phyloP scores from a whole-genome alignment of 805 yeast genomes.

The Ogataea parapolymorpha region DNA sequence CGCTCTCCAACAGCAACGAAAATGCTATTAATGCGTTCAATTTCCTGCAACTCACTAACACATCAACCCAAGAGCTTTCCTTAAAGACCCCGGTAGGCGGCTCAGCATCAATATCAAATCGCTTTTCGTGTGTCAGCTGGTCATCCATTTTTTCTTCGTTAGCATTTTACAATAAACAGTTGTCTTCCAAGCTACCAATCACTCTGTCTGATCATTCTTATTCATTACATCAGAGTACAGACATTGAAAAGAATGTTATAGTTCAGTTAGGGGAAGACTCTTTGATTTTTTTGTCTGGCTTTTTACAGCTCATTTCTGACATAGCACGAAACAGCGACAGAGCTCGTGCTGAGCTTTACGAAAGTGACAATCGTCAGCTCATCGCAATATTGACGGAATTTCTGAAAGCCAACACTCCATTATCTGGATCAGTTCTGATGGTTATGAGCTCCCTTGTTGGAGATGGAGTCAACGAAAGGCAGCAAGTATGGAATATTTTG shows the following conservation, averaged over 20 bases:
- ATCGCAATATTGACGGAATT: conserved; percentile 28
- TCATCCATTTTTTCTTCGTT: conserved; percentile 35
- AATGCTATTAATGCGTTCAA: conserved; percentile 51
- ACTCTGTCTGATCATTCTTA: not conserved
- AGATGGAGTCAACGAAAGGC: conserved; percentile 38
- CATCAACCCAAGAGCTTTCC: conserved; percentile 14
- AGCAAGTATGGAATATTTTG: conserved; percentile 60
- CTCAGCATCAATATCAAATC: conserved; percentile 23
- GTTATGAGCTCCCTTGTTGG: conserved; percentile 58
- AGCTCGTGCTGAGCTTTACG: conserved; percentile 31
- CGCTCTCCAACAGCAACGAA: conserved; percentile 60
- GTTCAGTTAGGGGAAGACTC: conserved; percentile 79
- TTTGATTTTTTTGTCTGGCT: conserved; percentile 67
- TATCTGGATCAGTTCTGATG: conserved; percentile 50
- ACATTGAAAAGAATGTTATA: conserved; percentile 22
- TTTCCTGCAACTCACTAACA: conserved; percentile 38
- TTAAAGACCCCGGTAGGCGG: conserved; percentile 10
- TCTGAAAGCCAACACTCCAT: conserved; percentile 25
- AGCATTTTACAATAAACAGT: conserved; percentile 30
- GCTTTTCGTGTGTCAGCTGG: conserved; percentile 35
- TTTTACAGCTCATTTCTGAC: conserved; percentile 60
- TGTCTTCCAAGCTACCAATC: conserved; percentile 17
- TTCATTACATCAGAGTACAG: not conserved
- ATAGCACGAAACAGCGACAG: conserved; percentile 42
- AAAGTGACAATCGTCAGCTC: conserved; percentile 33